Percentiles rank a stretch among this genome's conserved stretches.
Conservation (phyloP, 2,329 filamentous ascomycete genomes). For the Hawksworthiomyces lignivorus region DNA sequence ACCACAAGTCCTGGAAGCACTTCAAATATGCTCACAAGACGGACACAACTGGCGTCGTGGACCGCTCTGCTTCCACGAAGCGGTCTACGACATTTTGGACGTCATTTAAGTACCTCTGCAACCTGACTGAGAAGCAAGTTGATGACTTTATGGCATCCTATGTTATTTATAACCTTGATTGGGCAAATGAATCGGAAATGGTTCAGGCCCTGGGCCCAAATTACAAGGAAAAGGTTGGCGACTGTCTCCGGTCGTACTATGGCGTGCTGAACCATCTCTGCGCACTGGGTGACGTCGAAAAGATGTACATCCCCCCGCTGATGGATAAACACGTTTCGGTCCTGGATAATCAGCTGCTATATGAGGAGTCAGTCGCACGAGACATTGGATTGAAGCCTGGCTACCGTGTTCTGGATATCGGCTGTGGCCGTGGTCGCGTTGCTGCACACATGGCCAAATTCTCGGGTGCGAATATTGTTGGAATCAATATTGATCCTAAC, state of each 20-base stretch:
- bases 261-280: constrained; percentile 48
- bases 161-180: constrained; percentile 49
- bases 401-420: constrained; percentile 42
- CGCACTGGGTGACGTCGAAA: constrained; percentile 47
- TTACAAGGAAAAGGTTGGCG: constrained; percentile 42
- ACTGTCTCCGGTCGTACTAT: constrained; percentile 44
- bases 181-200: constrained; percentile 43
- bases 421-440: constrained; percentile 45
- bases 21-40: constrained; percentile 4
- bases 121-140: constrained; percentile 41
- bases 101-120: constrained; percentile 41
- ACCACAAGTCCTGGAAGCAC: constrained; percentile 11
- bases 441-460: constrained; percentile 45
- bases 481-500: constrained; percentile 47
- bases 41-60: constrained; percentile 20
- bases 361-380: constrained; percentile 41
- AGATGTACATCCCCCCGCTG: constrained; percentile 49
- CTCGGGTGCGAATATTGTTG: constrained; percentile 39
- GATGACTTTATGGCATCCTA: constrained; percentile 50
- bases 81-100: constrained; percentile 41
- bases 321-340: constrained; percentile 43
- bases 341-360: constrained; percentile 44
- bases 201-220: constrained; percentile 36
- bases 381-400: constrained; percentile 37
- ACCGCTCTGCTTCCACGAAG: constrained; percentile 38